Evolutionary conservation across 768 basidiomycete genomes (phyloP).

Genomic region (Pulveroboletus ravenelii): DNA sequence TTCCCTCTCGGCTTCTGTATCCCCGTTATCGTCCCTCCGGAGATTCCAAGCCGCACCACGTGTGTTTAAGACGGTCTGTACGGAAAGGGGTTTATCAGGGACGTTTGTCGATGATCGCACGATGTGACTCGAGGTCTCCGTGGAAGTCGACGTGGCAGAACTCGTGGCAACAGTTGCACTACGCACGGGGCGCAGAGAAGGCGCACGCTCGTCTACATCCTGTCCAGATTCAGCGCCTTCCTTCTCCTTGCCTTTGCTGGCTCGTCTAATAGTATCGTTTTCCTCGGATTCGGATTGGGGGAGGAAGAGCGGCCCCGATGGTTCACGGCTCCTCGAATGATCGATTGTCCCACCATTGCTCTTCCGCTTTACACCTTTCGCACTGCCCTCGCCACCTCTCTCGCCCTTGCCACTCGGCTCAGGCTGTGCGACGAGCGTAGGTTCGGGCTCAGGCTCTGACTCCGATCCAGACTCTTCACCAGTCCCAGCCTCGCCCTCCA

Average conservation of each 20-base stretch:
- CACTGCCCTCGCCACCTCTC: background rate
- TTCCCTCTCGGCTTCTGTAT: slow-evolving; percentile 19
- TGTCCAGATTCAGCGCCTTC: background rate
- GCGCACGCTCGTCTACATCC: background rate
- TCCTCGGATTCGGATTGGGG: slow-evolving; percentile 14
- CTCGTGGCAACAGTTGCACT: background rate
- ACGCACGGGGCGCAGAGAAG: background rate
- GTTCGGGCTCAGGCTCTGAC: slow-evolving; percentile 12
- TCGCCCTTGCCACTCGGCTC: background rate
- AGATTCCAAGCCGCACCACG: slow-evolving; percentile 48
- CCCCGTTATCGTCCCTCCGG: slow-evolving; percentile 11
- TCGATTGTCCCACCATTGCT: background rate
- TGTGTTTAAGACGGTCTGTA: slow-evolving; percentile 49
- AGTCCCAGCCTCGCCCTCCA: background rate
- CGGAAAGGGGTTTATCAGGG: slow-evolving; percentile 19
- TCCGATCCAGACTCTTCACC: background rate
- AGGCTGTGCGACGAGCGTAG: slow-evolving; percentile 15
- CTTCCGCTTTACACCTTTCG: background rate
- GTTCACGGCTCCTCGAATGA: slow-evolving; percentile 6
- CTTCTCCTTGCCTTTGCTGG: slow-evolving; percentile 1
- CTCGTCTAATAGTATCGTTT: background rate
- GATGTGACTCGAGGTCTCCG: background rate
- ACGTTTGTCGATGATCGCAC: background rate
- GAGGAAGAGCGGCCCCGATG: slow-evolving; percentile 25
- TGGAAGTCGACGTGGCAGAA: background rate